Percentiles rank a stretch among this genome's conserved stretches.
phyloP scores from a whole-genome alignment of 768 basidiomycete species.

The Mycena metata region DNA sequence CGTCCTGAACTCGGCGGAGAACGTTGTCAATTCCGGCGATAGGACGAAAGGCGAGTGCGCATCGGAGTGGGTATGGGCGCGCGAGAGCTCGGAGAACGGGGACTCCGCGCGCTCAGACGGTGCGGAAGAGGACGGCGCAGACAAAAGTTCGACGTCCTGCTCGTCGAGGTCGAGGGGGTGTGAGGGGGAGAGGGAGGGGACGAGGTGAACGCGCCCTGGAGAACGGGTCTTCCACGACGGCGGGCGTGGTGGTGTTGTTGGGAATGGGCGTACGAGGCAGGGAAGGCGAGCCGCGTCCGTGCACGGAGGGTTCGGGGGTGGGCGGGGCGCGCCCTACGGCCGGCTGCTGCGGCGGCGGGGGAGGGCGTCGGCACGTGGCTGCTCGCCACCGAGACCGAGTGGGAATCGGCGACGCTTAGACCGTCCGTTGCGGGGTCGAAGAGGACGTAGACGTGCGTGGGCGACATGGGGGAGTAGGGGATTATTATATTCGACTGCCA shows the following conservation, averaged over 20 bases:
- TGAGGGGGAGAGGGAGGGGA: conserved; percentile 60
- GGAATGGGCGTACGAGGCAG: too few species aligned
- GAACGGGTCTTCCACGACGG: too few species aligned
- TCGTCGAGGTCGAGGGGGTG: conserved; percentile 58
- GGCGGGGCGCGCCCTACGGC: conserved; percentile 21
- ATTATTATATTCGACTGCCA: conserved; percentile 62
- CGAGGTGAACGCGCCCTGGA: conserved; percentile 33
- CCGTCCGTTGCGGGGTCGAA: conserved; percentile 50
- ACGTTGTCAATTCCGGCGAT: background rate
- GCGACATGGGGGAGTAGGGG: conserved; percentile 61
- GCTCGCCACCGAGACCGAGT: conserved; percentile 43
- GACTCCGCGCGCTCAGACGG: too few species aligned
- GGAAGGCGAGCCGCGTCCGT: too few species aligned
- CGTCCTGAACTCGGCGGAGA: too few species aligned
- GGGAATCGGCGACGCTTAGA: conserved; percentile 35
- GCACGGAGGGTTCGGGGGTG: conserved; percentile 35
- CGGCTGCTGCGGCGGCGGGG: conserved; percentile 29
- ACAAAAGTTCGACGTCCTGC: conserved; percentile 58
- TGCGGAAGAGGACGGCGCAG: conserved; percentile 61
- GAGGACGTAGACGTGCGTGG: conserved; percentile 64
- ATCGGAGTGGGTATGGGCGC: too few species aligned
- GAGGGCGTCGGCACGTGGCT: conserved; percentile 44
- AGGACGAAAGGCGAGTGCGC: conserved; percentile 11
- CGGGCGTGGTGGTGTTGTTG: too few species aligned
- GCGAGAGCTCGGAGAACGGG: conserved; percentile 51